Evolutionary conservation across 2,329 filamentous ascomycete species (phyloP), one percentile per base, ranked within the genome.

Genomic region (Chrysoporthe cubensis): DNA sequence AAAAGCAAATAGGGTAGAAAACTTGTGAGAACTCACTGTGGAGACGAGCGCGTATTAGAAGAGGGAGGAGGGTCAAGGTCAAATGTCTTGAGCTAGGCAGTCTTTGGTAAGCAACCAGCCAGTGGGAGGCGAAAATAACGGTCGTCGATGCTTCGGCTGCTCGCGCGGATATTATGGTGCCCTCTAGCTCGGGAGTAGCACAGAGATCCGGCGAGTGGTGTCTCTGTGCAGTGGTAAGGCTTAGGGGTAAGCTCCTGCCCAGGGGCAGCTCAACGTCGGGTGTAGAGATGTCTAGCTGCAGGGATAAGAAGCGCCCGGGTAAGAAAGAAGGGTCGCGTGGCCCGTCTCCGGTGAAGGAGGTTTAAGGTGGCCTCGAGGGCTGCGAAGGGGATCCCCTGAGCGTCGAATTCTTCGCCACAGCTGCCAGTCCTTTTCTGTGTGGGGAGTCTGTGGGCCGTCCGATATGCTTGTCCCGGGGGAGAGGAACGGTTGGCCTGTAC

Each of bases 61-160:
- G 62, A 21, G 68, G 54, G 56, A 50, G 8, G 61, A 67, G 26
- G 26, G 26, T 26, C 26, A 26, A 26, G 62, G 14, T 43, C 48
- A 32, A 58, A 67, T 65, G 57, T 61, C 60, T 64, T 43, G 62
- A 56, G 58, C 68, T 69, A 65, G 66, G 60, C 67, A 57, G 57
- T n/a, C 57, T 69, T 54, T 37, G 60, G 65, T 42, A 32, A 65
- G 59, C 54, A 44, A 56, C 37, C 32, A 37, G 48, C 60, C 43
- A 18, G n/a, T 9, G 60, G 32, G 48, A 69, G 65, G 62, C 65
- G n/a, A 65, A 67, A 69, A 69, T 61, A 69, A 67, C 64, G 57
- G 65, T 65, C 43, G 48, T 54, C 34, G 58, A 67, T 63, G 61
- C 52, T 67, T 67, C 61, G 57, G 65, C 52, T 62, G 56, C 62